Conservation (phyloP, 345 rosid species). For the Alliaria petiolata region DNA sequence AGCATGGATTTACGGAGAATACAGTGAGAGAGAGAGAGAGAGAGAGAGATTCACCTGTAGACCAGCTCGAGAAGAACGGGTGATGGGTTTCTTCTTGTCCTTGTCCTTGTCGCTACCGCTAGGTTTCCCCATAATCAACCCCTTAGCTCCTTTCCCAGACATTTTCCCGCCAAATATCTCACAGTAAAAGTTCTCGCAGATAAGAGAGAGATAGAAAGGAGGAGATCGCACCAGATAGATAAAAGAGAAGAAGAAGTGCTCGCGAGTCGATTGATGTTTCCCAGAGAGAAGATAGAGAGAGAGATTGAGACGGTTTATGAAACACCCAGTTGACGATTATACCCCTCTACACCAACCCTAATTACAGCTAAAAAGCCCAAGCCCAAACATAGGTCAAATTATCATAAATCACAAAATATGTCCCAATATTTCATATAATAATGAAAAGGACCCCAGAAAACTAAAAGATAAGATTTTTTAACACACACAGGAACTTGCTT, state of each 20-base stretch:
- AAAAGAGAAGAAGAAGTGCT: not conserved
- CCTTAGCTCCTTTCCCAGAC: conserved; percentile 88
- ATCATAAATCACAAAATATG: not conserved
- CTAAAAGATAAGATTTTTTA: not conserved
- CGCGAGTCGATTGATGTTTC: conserved; percentile 15
- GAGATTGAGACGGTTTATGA: not conserved
- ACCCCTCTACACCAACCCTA: conserved; percentile 4
- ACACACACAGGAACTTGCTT: not conserved
- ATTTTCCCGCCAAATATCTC: conserved; percentile 38
- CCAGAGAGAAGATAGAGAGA: too few relatives aligned
- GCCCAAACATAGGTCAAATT: conserved; percentile 4
- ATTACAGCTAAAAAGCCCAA: conserved; percentile 19
- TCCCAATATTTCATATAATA: not conserved
- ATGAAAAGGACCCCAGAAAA: not conserved
- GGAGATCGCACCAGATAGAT: conserved; percentile 11
- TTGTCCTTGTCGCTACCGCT: conserved; percentile 58
- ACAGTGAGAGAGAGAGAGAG: not conserved
- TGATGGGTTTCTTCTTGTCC: conserved; percentile 69
- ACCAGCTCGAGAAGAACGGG: conserved; percentile 85
- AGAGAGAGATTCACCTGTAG: conserved; percentile 43
- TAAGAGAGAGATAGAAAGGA: not conserved
- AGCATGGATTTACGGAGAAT: not conserved
- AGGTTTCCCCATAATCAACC: conserved; percentile 66
- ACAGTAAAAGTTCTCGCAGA: not conserved
- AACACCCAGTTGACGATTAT: not conserved